Evolutionary conservation across 1,284 basidiomycete genomes (phyloP).

Genomic region (Cerioporus squamosus): DNA sequence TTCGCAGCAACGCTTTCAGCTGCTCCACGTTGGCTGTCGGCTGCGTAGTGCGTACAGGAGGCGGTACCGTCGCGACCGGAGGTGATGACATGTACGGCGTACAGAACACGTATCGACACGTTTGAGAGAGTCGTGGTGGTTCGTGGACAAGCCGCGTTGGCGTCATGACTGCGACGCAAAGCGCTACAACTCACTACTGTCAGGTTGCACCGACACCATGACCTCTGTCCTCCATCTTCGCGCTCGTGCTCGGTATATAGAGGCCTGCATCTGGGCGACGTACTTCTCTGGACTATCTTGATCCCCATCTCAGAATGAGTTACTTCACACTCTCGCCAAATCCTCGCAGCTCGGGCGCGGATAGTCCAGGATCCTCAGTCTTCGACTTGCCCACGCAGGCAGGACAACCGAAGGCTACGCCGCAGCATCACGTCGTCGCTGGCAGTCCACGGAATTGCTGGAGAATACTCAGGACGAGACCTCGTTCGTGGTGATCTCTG

Average conservation of each 20-base stretch:
- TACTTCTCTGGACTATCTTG: not conserved
- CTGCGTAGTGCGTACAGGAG: slow-evolving; percentile 8
- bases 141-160: not conserved
- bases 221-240: not conserved
- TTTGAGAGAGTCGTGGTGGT: not conserved
- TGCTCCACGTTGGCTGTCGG: slow-evolving; percentile 27
- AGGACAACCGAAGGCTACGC: slow-evolving; percentile 5
- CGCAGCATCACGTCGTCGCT: not conserved
- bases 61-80: slow-evolving; percentile 16
- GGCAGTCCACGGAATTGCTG: slow-evolving; percentile 7
- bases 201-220: slow-evolving; percentile 16
- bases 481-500: slow-evolving; percentile 73
- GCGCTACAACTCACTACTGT: too few species aligned
- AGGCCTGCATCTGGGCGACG: not conserved
- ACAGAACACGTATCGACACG: slow-evolving; percentile 6
- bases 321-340: slow-evolving; percentile 27
- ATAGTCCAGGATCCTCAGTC: slow-evolving; percentile 70
- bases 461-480: slow-evolving; percentile 3
- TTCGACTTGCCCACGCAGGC: slow-evolving; percentile 68
- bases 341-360: slow-evolving; percentile 24
- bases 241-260: not conserved
- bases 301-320: slow-evolving; percentile 12
- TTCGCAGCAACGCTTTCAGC: slow-evolving; percentile 56
- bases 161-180: too few species aligned
- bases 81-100: slow-evolving; percentile 21